Conservation (phyloP, 371 early-diverging fungal genomes). For the Syncephalastrum racemosum region DNA sequence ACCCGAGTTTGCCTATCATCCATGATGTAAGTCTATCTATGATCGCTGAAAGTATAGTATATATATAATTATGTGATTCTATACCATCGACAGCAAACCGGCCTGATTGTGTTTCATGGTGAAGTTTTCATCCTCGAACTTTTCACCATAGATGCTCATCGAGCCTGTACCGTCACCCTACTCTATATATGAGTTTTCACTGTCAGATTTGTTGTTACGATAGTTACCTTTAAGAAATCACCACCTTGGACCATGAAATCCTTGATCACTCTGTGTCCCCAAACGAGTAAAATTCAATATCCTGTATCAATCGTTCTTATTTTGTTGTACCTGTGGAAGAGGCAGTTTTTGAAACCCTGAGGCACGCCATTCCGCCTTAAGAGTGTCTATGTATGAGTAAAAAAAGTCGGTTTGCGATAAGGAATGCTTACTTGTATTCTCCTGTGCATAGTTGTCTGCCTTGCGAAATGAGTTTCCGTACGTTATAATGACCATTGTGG, state of each 20-base stretch:
- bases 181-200: background rate
- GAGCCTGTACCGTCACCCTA: conserved; percentile 97
- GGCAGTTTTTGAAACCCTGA: conserved; percentile 87
- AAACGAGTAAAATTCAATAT: background rate
- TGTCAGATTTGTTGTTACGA: conserved; percentile 16
- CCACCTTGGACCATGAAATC: conserved; percentile 99
- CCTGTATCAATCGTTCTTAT: conserved; percentile 11
- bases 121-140: conserved; percentile 98
- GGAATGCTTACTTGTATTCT: conserved; percentile 68
- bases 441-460: conserved; percentile 88
- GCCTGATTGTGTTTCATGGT: conserved; percentile 86
- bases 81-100: conserved; percentile 95
- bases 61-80: conserved; percentile 31
- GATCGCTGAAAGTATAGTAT: no score
- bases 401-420: background rate
- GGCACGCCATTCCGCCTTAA: conserved; percentile 71
- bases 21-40: conserved; percentile 22
- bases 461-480: background rate
- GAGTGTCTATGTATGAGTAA: conserved; percentile 7
- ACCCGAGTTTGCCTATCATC: conserved; percentile 86
- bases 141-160: conserved; percentile 94
- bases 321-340: conserved; percentile 81
- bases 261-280: conserved; percentile 83
- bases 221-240: conserved; percentile 82
- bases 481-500: background rate